phyloP scores from a whole-genome alignment of 805 yeast genomes.

The Kodamaea kakaduensis region DNA sequence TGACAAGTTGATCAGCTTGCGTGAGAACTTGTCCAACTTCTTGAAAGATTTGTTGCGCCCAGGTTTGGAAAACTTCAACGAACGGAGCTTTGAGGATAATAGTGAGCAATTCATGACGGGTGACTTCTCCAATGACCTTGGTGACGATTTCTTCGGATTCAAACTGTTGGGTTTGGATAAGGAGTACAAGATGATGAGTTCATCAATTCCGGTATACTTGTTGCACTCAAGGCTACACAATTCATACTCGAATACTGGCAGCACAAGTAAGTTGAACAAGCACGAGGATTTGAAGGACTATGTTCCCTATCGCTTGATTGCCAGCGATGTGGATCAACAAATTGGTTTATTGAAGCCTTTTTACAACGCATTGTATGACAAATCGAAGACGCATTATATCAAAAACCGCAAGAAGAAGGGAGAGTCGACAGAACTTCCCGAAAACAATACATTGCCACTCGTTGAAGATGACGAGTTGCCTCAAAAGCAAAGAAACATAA shows the following conservation, averaged over 20 bases:
- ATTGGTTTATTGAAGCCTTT: conserved; percentile 59
- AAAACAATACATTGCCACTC: conserved; percentile 29
- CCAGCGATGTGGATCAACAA: conserved; percentile 48
- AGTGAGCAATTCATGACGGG: conserved; percentile 94
- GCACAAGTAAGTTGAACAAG: conserved; percentile 48
- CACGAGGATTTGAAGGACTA: conserved; percentile 64
- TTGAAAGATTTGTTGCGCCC: conserved; percentile 83
- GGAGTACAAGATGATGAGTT: conserved; percentile 79
- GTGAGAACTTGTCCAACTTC: conserved; percentile 61
- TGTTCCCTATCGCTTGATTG: conserved; percentile 49
- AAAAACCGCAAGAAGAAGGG: conserved; percentile 40
- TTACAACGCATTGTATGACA: conserved; percentile 35
- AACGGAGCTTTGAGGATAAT: conserved; percentile 78
- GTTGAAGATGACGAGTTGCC: conserved; percentile 86
- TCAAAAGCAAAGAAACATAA: conserved; percentile 64
- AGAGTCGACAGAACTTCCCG: conserved; percentile 40
- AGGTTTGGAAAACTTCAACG: conserved; percentile 65
- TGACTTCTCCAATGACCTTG: conserved; percentile 87
- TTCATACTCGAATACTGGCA: conserved; percentile 43
- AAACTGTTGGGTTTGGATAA: conserved; percentile 89
- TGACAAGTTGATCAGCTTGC: conserved; percentile 64
- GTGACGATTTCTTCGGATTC: conserved; percentile 98
- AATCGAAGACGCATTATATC: conserved; percentile 41
- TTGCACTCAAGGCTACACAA: conserved; percentile 71
- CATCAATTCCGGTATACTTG: conserved; percentile 85